Evolutionary conservation across 768 basidiomycete species (phyloP), one percentile per base, ranked within the genome.

Genomic region (Termitomyces bulborhizus): DNA sequence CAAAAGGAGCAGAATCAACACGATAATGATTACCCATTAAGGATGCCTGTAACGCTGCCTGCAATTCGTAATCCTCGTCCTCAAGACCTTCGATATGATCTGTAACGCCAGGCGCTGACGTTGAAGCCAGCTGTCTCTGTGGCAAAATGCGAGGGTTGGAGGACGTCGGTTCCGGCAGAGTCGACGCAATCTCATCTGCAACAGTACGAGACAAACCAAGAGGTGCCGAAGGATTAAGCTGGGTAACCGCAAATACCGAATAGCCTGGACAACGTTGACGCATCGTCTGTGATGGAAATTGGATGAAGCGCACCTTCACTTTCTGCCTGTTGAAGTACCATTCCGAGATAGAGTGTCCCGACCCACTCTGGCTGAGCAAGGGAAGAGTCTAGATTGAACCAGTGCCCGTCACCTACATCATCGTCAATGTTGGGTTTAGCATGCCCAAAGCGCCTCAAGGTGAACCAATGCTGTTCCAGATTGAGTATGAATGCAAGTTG

Each of bases 401-500:
- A 63, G 46, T 63, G 60, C 26, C 62, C 62, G 8, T 60, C 42
- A 12, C 57, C 60, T 21, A 13, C 27, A 64, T 82, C 79, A 29
- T 68, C 57, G 34, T 72, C 69, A 27, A 71, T 58, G 52, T 73
- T 66, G n/a, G 77, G 60, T 16, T 69, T 70, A 15, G 79, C 74
- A 51, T 63, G 66, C 18, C 90, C 91, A 64, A 95, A 95, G 18
- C 88, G 82, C 44, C 91, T 84, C 32, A 93, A 74, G 8, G 92
- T 87, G 65, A 90, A 90, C 94, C 94, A 97, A 63, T 96, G 94
- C 51, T 90, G 85, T 46, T 86, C 75, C 44, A 87, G 79, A 65
- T 97, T 92, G 34, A 97, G 79, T 54, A 97, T 86, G 66, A 94
- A 97, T 3, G 84, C 94, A 32, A 88, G 79, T 67, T 96, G 91